Evolutionary conservation across 78 protist species (phyloP), one percentile per base, ranked within the genome.

Genomic region (Diacronema lutheri): DNA sequence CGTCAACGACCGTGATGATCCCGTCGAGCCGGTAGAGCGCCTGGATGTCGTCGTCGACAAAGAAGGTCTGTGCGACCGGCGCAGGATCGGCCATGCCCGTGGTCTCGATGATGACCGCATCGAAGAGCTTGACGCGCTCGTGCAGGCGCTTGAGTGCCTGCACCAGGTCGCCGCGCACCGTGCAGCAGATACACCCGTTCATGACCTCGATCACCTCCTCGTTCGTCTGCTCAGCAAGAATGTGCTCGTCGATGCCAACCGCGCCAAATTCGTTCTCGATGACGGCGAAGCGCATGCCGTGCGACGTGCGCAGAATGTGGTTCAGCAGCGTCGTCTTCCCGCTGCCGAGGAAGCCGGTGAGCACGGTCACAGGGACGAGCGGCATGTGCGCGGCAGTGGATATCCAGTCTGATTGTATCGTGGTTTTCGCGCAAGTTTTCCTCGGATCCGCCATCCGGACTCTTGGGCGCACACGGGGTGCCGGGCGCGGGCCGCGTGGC

Each of bases 261-360:
- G 72, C 88, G 29, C 88, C 88, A 38, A 85, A 85, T 31, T 85
- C 88, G 61, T 86, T 86, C 41, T 86, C 84, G 50, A 86, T 86
- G 57, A 86, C 89, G 0, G 89, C 89, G 38, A 85, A 5, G 19
- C 58, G 55, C 62, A 16, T 21, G 31, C n/a, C 64, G 35, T 31
- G 82, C 26, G 41, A 1, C 69, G 69, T 12, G 16, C 11, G 0
- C 11, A 77, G 41, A 25, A 77, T 13, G 41, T 77, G 82, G 41
- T 77, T 77, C 31, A 77, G 64, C 38, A 77, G 82, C 10, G 88
- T 84, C 26, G 88, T 84, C 88, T 84, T 84, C 29, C 88, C 88
- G 58, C 60, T 21, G 33, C 88, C 88, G 9, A 72, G 62, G 50
- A 57, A 72, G 72, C 81, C 88, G 21, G 82, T 84, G 38, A 85